phyloP scores from a whole-genome alignment of 768 basidiomycete genomes.

The Cyclocybe cylindracea region DNA sequence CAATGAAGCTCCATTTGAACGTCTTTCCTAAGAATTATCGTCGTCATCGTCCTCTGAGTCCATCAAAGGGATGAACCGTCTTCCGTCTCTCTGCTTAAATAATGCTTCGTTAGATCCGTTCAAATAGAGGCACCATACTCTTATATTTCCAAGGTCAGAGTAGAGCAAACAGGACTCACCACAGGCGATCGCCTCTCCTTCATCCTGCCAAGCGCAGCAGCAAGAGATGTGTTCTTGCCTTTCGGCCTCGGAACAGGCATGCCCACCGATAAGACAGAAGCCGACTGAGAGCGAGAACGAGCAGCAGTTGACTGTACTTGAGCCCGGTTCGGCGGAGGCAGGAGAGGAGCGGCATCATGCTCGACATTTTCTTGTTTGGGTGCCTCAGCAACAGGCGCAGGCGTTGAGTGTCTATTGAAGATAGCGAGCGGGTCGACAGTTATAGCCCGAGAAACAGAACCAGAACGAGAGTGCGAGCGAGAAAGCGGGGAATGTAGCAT shows the following conservation, averaged over 20 bases:
- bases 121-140: too few species aligned
- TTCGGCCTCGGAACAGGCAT: not conserved
- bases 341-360: too few species aligned
- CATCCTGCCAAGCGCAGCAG: conserved; percentile 7
- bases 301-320: too few species aligned
- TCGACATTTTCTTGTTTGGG: too few species aligned
- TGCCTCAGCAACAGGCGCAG: too few species aligned
- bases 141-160: not conserved
- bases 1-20: conserved; percentile 4
- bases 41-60: conserved; percentile 46
- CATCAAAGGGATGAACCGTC: conserved; percentile 48
- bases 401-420: too few species aligned
- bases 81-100: conserved; percentile 38
- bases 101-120: not conserved
- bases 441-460: too few species aligned
- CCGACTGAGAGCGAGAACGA: too few species aligned
- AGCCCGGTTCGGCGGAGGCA: too few species aligned
- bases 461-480: too few species aligned
- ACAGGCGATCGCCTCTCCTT: conserved; percentile 26
- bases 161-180: conserved; percentile 15
- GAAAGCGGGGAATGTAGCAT: too few species aligned
- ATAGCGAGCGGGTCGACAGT: too few species aligned
- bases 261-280: not conserved
- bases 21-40: conserved; percentile 13
- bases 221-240: not conserved